Evolutionary conservation across 208 protist genomes (phyloP), one percentile per base, ranked within the genome.

Genomic region (Tritrichomonas foetus): DNA sequence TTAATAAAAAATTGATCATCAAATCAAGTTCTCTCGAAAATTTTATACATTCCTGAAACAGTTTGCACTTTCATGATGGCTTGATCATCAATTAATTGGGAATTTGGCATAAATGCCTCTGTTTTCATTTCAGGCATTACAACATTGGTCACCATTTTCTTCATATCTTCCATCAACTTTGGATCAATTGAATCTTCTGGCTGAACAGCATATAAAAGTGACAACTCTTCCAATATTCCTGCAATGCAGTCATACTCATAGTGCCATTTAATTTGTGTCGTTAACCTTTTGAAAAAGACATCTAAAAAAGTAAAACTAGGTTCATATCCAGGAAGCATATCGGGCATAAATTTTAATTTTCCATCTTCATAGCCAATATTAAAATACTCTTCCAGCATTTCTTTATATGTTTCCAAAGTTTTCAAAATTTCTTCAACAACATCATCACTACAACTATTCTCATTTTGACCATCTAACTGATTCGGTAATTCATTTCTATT

Each of bases 11-110:
- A n/a, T n/a, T n/a, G n/a, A n/a, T n/a, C n/a, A 61, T 61, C 5
- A 61, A 61, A 61, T 69, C n/a, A 69, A 69, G 64, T 69, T n/a
- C 64, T 69, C n/a, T 69, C 64, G n/a, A 69, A 69, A n/a, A 69
- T 69, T 30, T 69, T 69, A 30, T 69, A 69, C 64, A 69, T 69
- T 69, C n/a, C 64, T n/a, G 64, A 69, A 8, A 30, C 64, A n/a
- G 20, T 69, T 16, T n/a, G 8, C 20, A 69, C 16, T 69, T 25
- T 69, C 5, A 33, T n/a, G 3, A 69, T 8, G 3, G 11, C 5
- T 11, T 30, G 3, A 69, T 69, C 27, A 16, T 3, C n/a, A 16
- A 69, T 33, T n/a, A 69, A 25, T 11, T 30, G 13, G 3, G 25
- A 16, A 30, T 69, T 69, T 69, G 64, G 64, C 27, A 33, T n/a